A percentile compares a stretch with the other conserved stretches of the same genome.
Conservation (phyloP, 768 basidiomycete genomes). For the Hericium erinaceus region DNA sequence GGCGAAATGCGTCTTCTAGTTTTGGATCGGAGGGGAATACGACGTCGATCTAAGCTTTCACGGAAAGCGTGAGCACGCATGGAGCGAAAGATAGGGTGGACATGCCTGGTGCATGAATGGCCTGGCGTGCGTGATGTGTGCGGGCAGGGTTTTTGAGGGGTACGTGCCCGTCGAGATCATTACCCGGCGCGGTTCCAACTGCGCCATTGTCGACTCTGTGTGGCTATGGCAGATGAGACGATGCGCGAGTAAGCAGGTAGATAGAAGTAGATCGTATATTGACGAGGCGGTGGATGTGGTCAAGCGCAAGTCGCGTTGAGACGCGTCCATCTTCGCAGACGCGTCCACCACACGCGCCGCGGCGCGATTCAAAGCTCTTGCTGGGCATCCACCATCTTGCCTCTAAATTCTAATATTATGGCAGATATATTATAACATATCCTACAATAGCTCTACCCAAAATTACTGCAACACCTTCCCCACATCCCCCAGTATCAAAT, state of each 20-base stretch:
- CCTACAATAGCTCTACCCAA: neutral
- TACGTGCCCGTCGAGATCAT: slow-evolving; percentile 10
- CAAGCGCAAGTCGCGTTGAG: neutral
- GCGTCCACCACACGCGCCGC: neutral
- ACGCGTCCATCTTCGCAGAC: neutral
- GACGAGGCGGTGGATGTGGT: neutral
- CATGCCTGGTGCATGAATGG: slow-evolving; percentile 14
- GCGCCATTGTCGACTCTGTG: neutral
- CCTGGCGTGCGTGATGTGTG: neutral
- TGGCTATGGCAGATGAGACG: neutral
- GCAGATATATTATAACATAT: neutral
- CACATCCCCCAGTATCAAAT: slow-evolving; percentile 62
- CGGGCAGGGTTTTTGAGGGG: slow-evolving; percentile 2
- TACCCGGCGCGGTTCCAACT: slow-evolving; percentile 7
- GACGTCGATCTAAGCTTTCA: slow-evolving; percentile 43
- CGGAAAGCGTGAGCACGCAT: neutral
- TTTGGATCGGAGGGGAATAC: slow-evolving; percentile 40
- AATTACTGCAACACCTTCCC: slow-evolving; percentile 22
- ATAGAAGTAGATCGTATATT: neutral
- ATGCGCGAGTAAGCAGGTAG: neutral
- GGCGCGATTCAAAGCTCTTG: neutral
- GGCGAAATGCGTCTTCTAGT: slow-evolving; percentile 31
- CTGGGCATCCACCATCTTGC: neutral
- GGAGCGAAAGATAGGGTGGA: neutral
- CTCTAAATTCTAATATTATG: neutral